These are phyloP conservation scores for Candida sp. DNA, from an alignment of 1,139 yeast species.

Conservation along the genomic window DNA sequence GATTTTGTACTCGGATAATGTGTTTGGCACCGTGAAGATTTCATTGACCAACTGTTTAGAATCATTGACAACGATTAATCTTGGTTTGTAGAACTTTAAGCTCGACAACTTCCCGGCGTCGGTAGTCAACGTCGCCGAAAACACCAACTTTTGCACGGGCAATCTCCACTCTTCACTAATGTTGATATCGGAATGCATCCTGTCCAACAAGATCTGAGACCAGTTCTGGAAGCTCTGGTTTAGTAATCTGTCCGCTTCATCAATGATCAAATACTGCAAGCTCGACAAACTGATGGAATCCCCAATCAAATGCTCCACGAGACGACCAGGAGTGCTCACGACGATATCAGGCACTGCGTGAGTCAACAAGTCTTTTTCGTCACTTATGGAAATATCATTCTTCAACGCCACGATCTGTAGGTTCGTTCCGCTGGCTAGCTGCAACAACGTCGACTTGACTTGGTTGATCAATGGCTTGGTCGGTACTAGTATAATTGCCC, in stretches of 20 bases:
- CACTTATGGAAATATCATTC: conserved; percentile 62
- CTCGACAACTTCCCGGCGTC: conserved; percentile 87
- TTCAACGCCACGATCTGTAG: conserved; percentile 63
- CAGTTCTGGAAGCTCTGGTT: conserved; percentile 95
- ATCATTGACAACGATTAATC: conserved; percentile 72
- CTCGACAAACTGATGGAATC: conserved; percentile 45
- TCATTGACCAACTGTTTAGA: conserved; percentile 53
- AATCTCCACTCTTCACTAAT: conserved; percentile 32
- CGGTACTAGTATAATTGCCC: conserved; percentile 87
- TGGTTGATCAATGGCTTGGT: conserved; percentile 89
- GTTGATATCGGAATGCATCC: conserved; percentile 41
- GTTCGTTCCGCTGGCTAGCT: conserved; percentile 68
- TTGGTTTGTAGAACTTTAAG: conserved; percentile 69
- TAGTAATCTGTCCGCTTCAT: conserved; percentile 92
- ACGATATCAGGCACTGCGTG: conserved; percentile 72
- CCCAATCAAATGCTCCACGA: conserved; percentile 79
- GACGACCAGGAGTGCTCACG: conserved; percentile 90
- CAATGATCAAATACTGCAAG: conserved; percentile 77
- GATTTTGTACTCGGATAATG: conserved; percentile 55
- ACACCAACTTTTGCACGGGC: conserved; percentile 63
- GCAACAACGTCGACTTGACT: conserved; percentile 68
- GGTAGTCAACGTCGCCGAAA: conserved; percentile 93
- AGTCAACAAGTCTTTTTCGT: conserved; percentile 59
- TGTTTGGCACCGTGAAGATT: conserved; percentile 57
- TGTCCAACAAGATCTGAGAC: conserved; percentile 69